A percentile compares a stretch with the other conserved stretches of the same genome.
Evolutionary conservation across 768 basidiomycete genomes (phyloP).

Genomic region (Aureoboletus auriporus): DNA sequence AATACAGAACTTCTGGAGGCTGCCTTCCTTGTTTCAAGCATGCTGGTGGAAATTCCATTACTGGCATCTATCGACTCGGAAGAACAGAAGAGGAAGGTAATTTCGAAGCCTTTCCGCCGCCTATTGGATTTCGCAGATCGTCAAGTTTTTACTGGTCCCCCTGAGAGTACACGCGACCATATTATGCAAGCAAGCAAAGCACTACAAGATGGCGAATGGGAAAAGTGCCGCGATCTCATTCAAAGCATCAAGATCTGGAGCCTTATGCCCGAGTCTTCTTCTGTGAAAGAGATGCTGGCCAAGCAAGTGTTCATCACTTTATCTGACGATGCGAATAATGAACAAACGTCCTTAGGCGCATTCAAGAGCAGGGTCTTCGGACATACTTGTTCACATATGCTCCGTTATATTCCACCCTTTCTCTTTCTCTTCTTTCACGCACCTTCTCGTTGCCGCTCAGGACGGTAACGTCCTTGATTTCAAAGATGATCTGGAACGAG

Average conservation of each 20-base stretch:
- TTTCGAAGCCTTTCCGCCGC: slow-evolving; percentile 95
- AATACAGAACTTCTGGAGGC: slow-evolving; percentile 97
- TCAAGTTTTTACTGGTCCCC: slow-evolving; percentile 96
- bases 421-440: slow-evolving; percentile 78
- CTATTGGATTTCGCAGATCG: slow-evolving; percentile 95
- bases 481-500: slow-evolving; percentile 99
- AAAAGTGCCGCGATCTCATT: slow-evolving; percentile 88
- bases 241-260: slow-evolving; percentile 98
- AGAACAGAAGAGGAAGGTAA: slow-evolving; percentile 86
- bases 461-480: slow-evolving; percentile 78
- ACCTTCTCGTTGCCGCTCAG: slow-evolving; percentile 84
- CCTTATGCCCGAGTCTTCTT: slow-evolving; percentile 83
- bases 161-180: slow-evolving; percentile 98
- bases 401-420: slow-evolving; percentile 87
- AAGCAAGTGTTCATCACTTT: slow-evolving; percentile 50
- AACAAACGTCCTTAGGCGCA: slow-evolving; percentile 57
- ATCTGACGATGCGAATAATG: slow-evolving; percentile 1
- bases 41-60: slow-evolving; percentile 96
- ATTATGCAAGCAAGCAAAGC: slow-evolving; percentile 99
- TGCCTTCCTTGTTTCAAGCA: slow-evolving; percentile 96
- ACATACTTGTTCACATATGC: slow-evolving; percentile 98
- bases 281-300: slow-evolving; percentile 92
- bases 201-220: slow-evolving; percentile 95
- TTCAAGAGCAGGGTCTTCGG: slow-evolving; percentile 94
- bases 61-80: slow-evolving; percentile 93